Evolutionary conservation across 208 protist species (phyloP), one percentile per base, ranked within the genome.

Genomic region (Acanthamoeba sp.): DNA sequence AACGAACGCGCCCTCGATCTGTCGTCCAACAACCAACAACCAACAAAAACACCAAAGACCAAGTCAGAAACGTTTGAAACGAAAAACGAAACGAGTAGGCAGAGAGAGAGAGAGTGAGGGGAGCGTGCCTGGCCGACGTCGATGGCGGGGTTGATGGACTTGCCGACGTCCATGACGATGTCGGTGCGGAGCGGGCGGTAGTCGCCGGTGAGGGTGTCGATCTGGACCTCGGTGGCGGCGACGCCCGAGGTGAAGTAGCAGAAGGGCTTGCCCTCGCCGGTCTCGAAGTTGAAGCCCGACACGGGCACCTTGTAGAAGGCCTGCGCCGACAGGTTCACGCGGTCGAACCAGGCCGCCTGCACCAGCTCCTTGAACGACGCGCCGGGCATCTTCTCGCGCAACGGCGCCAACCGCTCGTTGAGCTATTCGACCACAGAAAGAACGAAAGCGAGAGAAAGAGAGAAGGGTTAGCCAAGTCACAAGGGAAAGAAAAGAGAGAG

Each of bases 1-100:
- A 7, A 97, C 89, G 52, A 97, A 98, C 4, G 97, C 98, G 48
- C 98, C 98, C 71, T 98, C 97, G 20, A 94, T 85, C 59, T 93
- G 34, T 36, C 10, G 12, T 7, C 9, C 5, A 7, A 29, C 0
- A 0, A 24, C 6, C 2, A 48, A n/a, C n/a, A 36, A 40, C 34
- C 36, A 84, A n/a, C 14, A 40, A n/a, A 3, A 84, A 27, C 4
- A n/a, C 69, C 69, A 80, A 42, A 12, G 55, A 22, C 55, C 22
- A n/a, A n/a, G n/a, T n/a, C n/a, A n/a, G n/a, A n/a, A n/a, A n/a
- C n/a, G 57, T 66, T 18, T 66, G 57, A 24, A 32, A 80, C 27
- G 14, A 12, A 24, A 48, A n/a, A 16, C 27, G 48, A 52, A 57
- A 87, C 7, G 48, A 20, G n/a, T n/a, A n/a, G n/a, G n/a, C n/a